Percentiles rank a stretch among this genome's conserved stretches.
Conservation (phyloP, 768 basidiomycete genomes). For the Agaricus subrufescens region DNA sequence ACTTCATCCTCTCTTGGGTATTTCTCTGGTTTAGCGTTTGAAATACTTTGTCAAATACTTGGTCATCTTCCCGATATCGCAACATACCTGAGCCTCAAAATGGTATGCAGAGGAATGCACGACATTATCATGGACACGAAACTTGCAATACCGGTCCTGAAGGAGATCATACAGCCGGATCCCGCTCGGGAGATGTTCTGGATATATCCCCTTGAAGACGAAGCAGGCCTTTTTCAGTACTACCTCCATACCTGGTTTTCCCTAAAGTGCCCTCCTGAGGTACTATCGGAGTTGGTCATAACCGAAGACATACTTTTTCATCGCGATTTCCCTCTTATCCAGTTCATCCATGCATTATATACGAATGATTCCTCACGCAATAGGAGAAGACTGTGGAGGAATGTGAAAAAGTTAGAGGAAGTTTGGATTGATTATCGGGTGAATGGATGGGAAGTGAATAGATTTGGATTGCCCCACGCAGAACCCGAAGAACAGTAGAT, state of each 20-base stretch:
- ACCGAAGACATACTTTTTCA: not conserved
- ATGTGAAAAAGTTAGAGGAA: not conserved
- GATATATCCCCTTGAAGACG: not conserved
- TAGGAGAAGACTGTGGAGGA: not conserved
- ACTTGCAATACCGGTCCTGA: not conserved
- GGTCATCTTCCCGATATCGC: not conserved
- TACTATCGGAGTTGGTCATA: not conserved
- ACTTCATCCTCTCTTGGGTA: not conserved
- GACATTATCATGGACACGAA: not conserved
- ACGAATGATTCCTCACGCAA: not conserved
- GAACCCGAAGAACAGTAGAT: not conserved
- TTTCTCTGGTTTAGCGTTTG: not conserved
- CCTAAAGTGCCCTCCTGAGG: not conserved
- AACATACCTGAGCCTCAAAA: not conserved
- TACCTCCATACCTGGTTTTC: not conserved
- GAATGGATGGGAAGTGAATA: slow-evolving; percentile 6
- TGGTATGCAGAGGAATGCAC: not conserved
- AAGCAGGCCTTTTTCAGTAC: not conserved
- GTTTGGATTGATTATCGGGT: slow-evolving; percentile 5
- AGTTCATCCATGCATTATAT: not conserved
- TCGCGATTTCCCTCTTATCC: not conserved
- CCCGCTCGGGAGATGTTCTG: not conserved
- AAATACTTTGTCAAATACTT: slow-evolving; percentile 1
- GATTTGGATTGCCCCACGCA: slow-evolving; percentile 2
- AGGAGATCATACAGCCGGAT: not conserved